These are phyloP conservation scores for Coniferiporia sulphurascens DNA, from an alignment of 1,284 basidiomycete species.

Conservation along the genomic window DNA sequence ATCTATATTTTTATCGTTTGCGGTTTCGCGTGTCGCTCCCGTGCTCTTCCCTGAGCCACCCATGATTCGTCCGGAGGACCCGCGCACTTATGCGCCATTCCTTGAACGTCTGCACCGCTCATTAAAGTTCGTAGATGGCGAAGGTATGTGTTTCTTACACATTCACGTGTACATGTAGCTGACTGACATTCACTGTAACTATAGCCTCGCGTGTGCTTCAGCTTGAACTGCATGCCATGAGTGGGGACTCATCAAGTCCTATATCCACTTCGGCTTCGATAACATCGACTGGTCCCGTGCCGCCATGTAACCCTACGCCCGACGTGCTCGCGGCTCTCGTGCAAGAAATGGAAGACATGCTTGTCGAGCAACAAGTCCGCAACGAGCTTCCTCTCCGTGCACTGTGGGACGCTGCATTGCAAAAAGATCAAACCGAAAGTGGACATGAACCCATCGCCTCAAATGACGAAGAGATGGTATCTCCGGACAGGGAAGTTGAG, in stretches of 20 bases:
- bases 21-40: conserved; percentile 62
- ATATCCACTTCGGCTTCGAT: neutral
- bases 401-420: conserved; percentile 14
- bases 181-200: neutral
- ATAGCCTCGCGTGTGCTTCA: conserved; percentile 36
- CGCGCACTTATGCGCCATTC: conserved; percentile 21
- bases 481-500: neutral
- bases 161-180: conserved; percentile 4
- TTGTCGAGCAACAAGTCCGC: conserved; percentile 15
- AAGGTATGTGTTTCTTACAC: conserved; percentile 24
- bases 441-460: neutral
- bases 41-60: conserved; percentile 46
- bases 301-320: neutral
- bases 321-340: neutral
- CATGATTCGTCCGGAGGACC: conserved; percentile 24
- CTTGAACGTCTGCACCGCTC: conserved; percentile 23
- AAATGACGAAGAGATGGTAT: neutral
- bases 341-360: conserved; percentile 14
- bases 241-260: conserved; percentile 24
- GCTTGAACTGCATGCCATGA: conserved; percentile 32
- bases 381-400: conserved; percentile 7
- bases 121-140: conserved; percentile 24
- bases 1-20: conserved; percentile 68
- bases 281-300: neutral
- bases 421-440: neutral